phyloP scores from a whole-genome alignment of 78 protist genomes.

The Protostelium mycophagum region DNA sequence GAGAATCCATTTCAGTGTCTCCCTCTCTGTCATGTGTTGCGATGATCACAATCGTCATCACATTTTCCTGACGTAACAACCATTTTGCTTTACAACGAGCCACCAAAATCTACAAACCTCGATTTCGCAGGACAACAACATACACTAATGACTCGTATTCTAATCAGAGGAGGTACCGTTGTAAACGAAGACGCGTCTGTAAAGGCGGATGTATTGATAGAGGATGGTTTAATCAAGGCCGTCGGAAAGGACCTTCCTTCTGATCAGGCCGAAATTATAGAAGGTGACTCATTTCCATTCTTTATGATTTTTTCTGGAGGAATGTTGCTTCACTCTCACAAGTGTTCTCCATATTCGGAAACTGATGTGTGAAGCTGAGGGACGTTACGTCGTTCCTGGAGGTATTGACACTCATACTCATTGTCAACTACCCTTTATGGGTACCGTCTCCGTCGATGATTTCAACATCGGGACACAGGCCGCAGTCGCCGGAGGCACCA shows the following conservation, averaged over 20 bases:
- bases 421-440: constrained; percentile 85
- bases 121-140: too few species aligned
- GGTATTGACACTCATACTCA: constrained; percentile 91
- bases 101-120: too few species aligned
- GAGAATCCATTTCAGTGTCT: neutral
- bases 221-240: constrained; percentile 47
- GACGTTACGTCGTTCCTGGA: constrained; percentile 65
- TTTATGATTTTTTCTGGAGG: neutral
- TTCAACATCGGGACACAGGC: constrained; percentile 81
- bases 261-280: neutral
- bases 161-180: constrained; percentile 69
- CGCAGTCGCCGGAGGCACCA: constrained; percentile 87
- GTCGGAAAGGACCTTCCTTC: constrained; percentile 15
- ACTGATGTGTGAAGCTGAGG: constrained; percentile 23
- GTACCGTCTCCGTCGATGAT: constrained; percentile 85
- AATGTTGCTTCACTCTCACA: too few species aligned
- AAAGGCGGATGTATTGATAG: constrained; percentile 65
- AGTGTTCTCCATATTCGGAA: neutral
- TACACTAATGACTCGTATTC: constrained; percentile 13
- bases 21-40: too few species aligned
- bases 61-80: too few species aligned
- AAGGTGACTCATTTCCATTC: neutral
- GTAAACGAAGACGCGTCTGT: constrained; percentile 70
- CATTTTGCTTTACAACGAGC: too few species aligned
- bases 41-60: too few species aligned